Conservation (phyloP, 2,329 filamentous ascomycete genomes). For the Aspergillus texensis region DNA sequence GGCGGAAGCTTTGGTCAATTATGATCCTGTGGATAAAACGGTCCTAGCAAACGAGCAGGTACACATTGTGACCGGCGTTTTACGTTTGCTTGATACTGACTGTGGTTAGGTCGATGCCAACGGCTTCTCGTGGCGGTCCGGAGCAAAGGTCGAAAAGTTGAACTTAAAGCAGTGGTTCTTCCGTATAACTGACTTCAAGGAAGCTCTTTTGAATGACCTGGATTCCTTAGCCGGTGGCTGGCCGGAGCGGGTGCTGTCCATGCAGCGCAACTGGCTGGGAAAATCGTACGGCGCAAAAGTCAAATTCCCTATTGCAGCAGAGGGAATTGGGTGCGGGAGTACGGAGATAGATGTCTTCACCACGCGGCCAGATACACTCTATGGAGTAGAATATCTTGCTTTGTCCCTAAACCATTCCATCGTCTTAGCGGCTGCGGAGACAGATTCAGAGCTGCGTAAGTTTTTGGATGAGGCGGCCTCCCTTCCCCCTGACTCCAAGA, state of each 20-base stretch:
- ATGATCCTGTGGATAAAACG: slow-evolving; percentile 85
- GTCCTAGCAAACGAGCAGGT: slow-evolving; percentile 87
- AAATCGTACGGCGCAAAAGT: slow-evolving; percentile 73
- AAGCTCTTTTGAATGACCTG: slow-evolving; percentile 71
- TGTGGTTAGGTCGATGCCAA: slow-evolving; percentile 69
- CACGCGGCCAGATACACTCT: slow-evolving; percentile 82
- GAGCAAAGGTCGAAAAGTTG: slow-evolving; percentile 78
- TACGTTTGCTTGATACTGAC: slow-evolving; percentile 11
- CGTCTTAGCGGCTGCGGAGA: slow-evolving; percentile 62
- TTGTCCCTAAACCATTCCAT: slow-evolving; percentile 73
- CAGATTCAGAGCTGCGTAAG: slow-evolving; percentile 62
- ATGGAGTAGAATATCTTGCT: slow-evolving; percentile 82
- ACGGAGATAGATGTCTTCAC: slow-evolving; percentile 73
- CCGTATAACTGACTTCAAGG: slow-evolving; percentile 76
- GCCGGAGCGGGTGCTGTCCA: slow-evolving; percentile 79
- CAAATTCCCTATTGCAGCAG: slow-evolving; percentile 64
- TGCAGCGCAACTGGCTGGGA: slow-evolving; percentile 89
- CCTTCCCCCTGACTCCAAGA: slow-evolving; percentile 59
- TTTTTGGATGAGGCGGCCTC: slow-evolving; percentile 64
- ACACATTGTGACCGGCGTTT: not conserved
- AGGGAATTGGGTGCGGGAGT: slow-evolving; percentile 24
- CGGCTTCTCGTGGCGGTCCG: slow-evolving; percentile 84
- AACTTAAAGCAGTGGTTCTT: slow-evolving; percentile 89
- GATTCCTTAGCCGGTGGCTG: slow-evolving; percentile 68
- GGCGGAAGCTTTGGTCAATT: slow-evolving; percentile 82